These are phyloP conservation scores for Mucuna pruriens DNA, from an alignment of 306 rosid species.

Conservation along the genomic window DNA sequence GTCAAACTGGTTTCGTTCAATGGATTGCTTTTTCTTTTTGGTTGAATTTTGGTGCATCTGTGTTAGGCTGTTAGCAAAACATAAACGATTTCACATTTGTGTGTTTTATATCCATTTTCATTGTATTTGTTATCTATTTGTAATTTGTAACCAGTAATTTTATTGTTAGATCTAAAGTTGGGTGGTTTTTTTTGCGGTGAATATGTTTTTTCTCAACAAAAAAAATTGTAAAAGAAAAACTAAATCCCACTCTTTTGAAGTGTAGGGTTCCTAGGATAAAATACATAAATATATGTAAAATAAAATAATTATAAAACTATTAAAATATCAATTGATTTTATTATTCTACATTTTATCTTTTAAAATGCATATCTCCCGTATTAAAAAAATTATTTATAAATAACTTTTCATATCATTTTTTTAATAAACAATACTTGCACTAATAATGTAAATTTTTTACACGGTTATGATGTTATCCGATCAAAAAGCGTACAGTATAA, in stretches of 20 bases:
- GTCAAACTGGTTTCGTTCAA: neutral
- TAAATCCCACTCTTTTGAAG: no score
- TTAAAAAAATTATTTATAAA: neutral
- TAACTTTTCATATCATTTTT: neutral
- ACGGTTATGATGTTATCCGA: no score
- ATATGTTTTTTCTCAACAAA: neutral
- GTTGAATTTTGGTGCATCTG: slow-evolving; percentile 12
- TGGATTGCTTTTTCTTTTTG: neutral
- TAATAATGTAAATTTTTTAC: no score
- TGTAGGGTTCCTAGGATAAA: neutral
- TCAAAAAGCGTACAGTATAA: no score
- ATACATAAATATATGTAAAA: neutral
- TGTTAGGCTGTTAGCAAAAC: slow-evolving; percentile 11
- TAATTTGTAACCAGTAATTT: neutral
- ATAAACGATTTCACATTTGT: neutral
- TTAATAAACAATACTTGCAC: neutral
- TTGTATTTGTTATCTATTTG: neutral
- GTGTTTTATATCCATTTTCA: neutral
- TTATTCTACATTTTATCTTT: neutral
- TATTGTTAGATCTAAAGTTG: neutral
- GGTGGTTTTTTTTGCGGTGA: neutral
- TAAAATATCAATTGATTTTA: neutral
- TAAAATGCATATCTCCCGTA: neutral
- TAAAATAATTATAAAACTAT: neutral
- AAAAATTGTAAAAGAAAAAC: neutral